These are phyloP conservation scores for Cercophora scortea DNA, from an alignment of 495 filamentous ascomycete genomes.

Conservation along the genomic window DNA sequence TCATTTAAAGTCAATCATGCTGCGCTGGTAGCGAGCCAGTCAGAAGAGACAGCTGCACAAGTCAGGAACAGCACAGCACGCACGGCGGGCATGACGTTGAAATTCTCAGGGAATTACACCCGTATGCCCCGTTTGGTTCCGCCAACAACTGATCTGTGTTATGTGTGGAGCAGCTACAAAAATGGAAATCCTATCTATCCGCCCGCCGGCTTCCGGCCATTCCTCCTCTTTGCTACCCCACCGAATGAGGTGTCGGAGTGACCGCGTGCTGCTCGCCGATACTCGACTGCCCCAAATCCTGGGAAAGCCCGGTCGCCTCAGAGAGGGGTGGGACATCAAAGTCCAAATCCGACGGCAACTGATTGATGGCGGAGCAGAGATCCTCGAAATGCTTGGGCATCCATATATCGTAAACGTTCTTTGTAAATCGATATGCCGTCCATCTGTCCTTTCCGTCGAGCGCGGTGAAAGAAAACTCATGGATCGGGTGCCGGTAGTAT, in stretches of 20 bases:
- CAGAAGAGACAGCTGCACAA: background rate
- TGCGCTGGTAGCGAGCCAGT: background rate
- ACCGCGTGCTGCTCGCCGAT: slow-evolving; percentile 3
- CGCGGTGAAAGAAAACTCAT: background rate
- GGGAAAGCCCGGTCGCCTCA: slow-evolving; percentile 6
- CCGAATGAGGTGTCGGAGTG: background rate
- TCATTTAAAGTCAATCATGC: no score
- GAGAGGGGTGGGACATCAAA: slow-evolving; percentile 10
- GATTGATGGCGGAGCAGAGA: slow-evolving; percentile 34
- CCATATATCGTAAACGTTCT: slow-evolving; percentile 29
- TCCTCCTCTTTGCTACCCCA: background rate
- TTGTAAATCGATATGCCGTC: slow-evolving; percentile 5
- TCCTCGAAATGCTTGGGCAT: slow-evolving; percentile 32
- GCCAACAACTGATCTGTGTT: no score
- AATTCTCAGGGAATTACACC: background rate
- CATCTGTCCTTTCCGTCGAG: slow-evolving; percentile 8
- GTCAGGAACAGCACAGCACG: background rate
- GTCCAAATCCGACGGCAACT: slow-evolving; percentile 28
- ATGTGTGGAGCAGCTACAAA: no score
- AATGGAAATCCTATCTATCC: no score
- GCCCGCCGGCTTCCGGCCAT: background rate
- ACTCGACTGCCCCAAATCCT: slow-evolving; percentile 6
- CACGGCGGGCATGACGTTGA: background rate
- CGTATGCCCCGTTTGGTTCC: no score
- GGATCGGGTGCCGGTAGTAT: slow-evolving; percentile 4